Conservation (phyloP, 768 basidiomycete genomes). For the Lyophyllum shimeji region DNA sequence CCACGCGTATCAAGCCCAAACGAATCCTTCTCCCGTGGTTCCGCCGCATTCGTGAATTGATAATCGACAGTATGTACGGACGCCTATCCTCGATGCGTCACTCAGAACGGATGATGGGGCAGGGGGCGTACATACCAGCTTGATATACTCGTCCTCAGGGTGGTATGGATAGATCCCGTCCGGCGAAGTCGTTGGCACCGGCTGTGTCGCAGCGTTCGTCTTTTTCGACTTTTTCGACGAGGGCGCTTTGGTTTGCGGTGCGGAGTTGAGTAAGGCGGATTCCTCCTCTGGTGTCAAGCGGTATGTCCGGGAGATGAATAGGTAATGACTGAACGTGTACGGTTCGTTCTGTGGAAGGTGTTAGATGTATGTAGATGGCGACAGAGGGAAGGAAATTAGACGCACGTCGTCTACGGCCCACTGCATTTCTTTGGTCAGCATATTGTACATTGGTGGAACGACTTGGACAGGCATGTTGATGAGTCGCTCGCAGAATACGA, state of each 20-base stretch:
- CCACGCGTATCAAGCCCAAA: conserved; percentile 75
- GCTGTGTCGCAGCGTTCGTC: conserved; percentile 19
- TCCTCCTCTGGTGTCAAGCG: conserved; percentile 72
- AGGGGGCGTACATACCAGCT: conserved; percentile 47
- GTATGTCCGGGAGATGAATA: conserved; percentile 81
- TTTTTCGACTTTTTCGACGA: conserved; percentile 39
- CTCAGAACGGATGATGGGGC: background rate
- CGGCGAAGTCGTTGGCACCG: conserved; percentile 22
- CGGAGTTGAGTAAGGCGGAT: conserved; percentile 44
- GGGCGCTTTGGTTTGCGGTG: conserved; percentile 24
- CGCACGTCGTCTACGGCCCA: conserved; percentile 67
- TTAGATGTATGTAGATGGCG: background rate
- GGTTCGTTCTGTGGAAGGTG: conserved; percentile 45
- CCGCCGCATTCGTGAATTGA: conserved; percentile 45
- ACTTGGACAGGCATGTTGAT: conserved; percentile 96
- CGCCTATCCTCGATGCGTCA: conserved; percentile 1
- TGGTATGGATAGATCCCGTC: conserved; percentile 74
- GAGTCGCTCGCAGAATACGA: conserved; percentile 85
- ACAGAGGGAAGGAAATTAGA: conserved; percentile 10
- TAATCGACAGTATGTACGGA: conserved; percentile 38
- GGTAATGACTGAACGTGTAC: conserved; percentile 69
- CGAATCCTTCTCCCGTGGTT: conserved; percentile 58
- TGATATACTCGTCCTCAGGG: conserved; percentile 79
- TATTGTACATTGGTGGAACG: conserved; percentile 87
- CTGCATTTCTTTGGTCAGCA: conserved; percentile 83